Evolutionary conservation across 192 early-diverging fungal species (phyloP).

Genomic region (Entomortierella lignicola): DNA sequence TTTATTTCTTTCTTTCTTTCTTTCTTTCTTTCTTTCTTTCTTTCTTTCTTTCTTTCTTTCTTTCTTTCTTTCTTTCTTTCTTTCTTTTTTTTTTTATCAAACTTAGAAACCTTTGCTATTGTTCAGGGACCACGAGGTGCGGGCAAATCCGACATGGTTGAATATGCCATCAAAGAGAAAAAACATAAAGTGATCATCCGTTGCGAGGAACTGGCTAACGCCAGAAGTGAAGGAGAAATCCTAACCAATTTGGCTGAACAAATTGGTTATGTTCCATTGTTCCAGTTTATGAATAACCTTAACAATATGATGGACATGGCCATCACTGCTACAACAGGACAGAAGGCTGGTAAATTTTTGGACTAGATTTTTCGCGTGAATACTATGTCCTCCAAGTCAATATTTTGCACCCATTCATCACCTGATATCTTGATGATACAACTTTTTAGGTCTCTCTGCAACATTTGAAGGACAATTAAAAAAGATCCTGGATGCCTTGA

Average conservation of each 20-base stretch:
- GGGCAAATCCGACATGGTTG: constrained; percentile 82
- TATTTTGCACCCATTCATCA: background rate
- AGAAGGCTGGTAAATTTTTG: constrained; percentile 69
- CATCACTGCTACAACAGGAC: constrained; percentile 89
- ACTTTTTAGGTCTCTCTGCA: constrained; percentile 72
- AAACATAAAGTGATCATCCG: constrained; percentile 84
- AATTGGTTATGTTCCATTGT: constrained; percentile 92
- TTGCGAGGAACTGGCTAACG: constrained; percentile 79
- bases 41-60: too few relatives aligned
- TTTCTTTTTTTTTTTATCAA: background rate
- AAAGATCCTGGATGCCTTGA: constrained; percentile 86
- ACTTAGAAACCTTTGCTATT: constrained; percentile 82
- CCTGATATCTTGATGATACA: background rate
- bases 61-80: too few relatives aligned
- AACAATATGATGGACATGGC: constrained; percentile 85
- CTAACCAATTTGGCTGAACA: constrained; percentile 83
- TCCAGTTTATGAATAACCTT: constrained; percentile 80
- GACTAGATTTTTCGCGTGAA: too few relatives aligned
- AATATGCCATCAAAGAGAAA: constrained; percentile 72
- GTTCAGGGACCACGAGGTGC: constrained; percentile 87
- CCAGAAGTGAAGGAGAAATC: constrained; percentile 78
- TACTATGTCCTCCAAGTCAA: too few relatives aligned
- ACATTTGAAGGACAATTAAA: constrained; percentile 86
- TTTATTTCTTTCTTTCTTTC: too few relatives aligned
- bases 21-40: too few relatives aligned